These are phyloP conservation scores for Camelina sativa DNA, from an alignment of 345 rosid species.

Conservation along the genomic window DNA sequence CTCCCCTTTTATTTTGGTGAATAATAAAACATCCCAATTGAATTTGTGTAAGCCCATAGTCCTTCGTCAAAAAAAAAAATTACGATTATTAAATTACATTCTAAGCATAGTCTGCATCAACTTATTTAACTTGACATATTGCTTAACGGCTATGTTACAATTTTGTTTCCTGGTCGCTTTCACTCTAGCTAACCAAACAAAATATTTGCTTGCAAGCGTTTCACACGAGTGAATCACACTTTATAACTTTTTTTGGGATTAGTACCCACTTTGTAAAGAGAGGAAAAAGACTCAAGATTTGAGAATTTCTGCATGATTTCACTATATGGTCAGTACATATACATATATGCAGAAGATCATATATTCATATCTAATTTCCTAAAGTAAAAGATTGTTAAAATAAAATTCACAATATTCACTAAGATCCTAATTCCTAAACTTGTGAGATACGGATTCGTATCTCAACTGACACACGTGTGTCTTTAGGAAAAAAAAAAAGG, in stretches of 20 bases:
- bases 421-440: background rate
- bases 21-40: too few relatives aligned
- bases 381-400: background rate
- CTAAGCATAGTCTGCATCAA: too few relatives aligned
- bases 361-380: background rate
- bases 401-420: background rate
- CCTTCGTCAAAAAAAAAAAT: too few relatives aligned
- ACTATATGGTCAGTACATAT: background rate
- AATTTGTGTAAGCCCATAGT: too few relatives aligned
- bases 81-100: too few relatives aligned
- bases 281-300: background rate
- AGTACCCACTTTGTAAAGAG: background rate
- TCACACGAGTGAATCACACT: background rate
- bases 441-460: background rate
- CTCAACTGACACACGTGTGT: background rate
- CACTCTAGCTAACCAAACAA: constrained; percentile 12
- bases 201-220: constrained; percentile 13
- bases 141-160: constrained; percentile 1
- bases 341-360: background rate
- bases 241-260: background rate
- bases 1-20: too few relatives aligned
- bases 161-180: background rate
- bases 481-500: too few relatives aligned
- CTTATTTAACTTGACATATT: background rate
- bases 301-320: background rate